A percentile compares a stretch with the other conserved stretches of the same genome.
Conservation (phyloP, 495 filamentous ascomycete species). For the Xylaria flabelliformis region DNA sequence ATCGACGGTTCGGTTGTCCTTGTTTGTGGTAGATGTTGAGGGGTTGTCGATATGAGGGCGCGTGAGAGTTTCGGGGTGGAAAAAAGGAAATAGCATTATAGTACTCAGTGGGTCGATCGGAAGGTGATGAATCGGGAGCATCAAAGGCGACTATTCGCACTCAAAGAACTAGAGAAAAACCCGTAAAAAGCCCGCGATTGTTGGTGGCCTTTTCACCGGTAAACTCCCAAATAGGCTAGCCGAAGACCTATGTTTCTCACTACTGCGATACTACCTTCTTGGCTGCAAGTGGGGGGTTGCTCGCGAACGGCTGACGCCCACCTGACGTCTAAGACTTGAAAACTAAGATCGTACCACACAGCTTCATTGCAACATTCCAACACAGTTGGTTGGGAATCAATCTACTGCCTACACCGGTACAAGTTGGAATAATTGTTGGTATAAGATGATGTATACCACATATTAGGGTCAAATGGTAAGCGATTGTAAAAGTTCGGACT, state of each 20-base stretch:
- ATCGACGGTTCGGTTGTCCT: background rate
- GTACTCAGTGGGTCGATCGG: conserved; percentile 24
- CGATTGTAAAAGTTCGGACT: background rate
- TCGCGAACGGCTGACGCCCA: conserved; percentile 14
- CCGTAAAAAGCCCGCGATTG: conserved; percentile 25
- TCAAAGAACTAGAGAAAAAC: conserved; percentile 9
- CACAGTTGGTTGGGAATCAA: background rate
- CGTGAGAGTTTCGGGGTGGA: conserved; percentile 11
- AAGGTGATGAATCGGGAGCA: conserved; percentile 26
- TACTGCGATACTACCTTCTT: conserved; percentile 12
- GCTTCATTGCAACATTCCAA: background rate
- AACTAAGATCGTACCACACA: conserved; percentile 1
- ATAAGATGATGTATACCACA: background rate
- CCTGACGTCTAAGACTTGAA: conserved; percentile 2
- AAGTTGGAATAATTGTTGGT: background rate
- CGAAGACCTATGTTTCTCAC: background rate
- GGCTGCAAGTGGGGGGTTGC: conserved; percentile 21
- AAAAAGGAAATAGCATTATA: conserved; percentile 17
- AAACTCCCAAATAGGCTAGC: conserved; percentile 17
- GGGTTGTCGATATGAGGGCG: conserved; percentile 5
- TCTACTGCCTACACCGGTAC: background rate
- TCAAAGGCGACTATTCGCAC: conserved; percentile 17
- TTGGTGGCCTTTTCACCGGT: conserved; percentile 16
- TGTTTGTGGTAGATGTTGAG: conserved; percentile 6
- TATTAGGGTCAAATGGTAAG: background rate